Evolutionary conservation across 2,329 filamentous ascomycete genomes (phyloP).

Genomic region (Mycogone perniciosa): DNA sequence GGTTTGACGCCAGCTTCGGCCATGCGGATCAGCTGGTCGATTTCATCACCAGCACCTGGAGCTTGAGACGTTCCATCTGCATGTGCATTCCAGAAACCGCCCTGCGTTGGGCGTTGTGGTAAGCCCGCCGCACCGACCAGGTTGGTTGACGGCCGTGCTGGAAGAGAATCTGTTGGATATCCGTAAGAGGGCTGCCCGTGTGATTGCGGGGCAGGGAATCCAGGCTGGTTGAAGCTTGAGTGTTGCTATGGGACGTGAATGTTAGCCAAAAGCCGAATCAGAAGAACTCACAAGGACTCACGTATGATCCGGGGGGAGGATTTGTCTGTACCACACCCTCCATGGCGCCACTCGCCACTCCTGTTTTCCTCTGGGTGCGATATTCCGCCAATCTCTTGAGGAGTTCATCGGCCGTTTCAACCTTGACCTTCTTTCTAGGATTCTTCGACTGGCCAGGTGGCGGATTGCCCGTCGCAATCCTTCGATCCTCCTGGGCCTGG

Average conservation of each 20-base stretch:
- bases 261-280: neutral
- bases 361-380: conserved; percentile 59
- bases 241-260: conserved; percentile 13
- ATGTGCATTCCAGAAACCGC: conserved; percentile 23
- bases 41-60: conserved; percentile 47
- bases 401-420: conserved; percentile 70
- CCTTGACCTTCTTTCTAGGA: conserved; percentile 62
- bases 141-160: conserved; percentile 38
- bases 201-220: conserved; percentile 16
- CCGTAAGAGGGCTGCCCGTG: conserved; percentile 21
- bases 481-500: conserved; percentile 75
- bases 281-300: neutral
- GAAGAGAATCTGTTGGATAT: conserved; percentile 39
- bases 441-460: conserved; percentile 60
- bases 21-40: conserved; percentile 59
- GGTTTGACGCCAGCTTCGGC: conserved; percentile 55
- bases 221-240: conserved; percentile 18
- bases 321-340: conserved; percentile 21
- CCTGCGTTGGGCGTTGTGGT: conserved; percentile 38
- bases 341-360: conserved; percentile 42
- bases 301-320: conserved; percentile 2
- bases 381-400: conserved; percentile 75
- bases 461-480: conserved; percentile 77
- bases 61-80: conserved; percentile 14
- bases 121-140: conserved; percentile 34